A percentile compares a stretch with the other conserved stretches of the same genome.
Evolutionary conservation across 78 protist species (phyloP).

Genomic region (Tieghemostelium lacteum): DNA sequence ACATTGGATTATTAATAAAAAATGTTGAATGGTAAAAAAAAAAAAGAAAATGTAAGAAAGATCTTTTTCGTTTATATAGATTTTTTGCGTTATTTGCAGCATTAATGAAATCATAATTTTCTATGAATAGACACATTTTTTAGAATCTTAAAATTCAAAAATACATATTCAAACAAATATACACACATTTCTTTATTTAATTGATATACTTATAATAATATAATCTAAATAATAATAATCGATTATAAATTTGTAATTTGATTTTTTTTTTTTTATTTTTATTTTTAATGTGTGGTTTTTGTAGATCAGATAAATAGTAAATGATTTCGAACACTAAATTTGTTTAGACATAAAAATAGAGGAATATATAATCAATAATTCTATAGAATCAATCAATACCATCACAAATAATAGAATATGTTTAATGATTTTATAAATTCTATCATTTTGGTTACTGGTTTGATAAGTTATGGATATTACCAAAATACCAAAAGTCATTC

Average conservation of each 20-base stretch:
- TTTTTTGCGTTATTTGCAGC: neutral
- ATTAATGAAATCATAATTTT: neutral
- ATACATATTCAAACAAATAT: too few relatives aligned
- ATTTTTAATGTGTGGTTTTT: neutral
- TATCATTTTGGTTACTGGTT: conserved; percentile 7
- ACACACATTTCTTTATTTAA: neutral
- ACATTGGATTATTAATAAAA: neutral
- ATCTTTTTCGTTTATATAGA: neutral
- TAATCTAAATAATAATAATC: neutral
- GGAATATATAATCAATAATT: too few relatives aligned
- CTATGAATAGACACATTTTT: neutral
- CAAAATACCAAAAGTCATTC: neutral
- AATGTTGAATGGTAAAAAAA: too few relatives aligned
- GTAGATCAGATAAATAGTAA: too few relatives aligned
- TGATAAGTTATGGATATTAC: conserved; percentile 2
- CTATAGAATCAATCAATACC: too few relatives aligned
- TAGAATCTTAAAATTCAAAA: neutral
- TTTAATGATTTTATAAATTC: conserved; percentile 10
- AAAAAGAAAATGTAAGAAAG: neutral
- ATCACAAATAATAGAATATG: too few relatives aligned
- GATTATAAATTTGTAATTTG: neutral
- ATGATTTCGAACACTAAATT: too few relatives aligned
- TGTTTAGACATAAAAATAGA: too few relatives aligned
- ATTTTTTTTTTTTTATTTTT: neutral
- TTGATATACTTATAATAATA: neutral